A percentile compares a stretch with the other conserved stretches of the same genome.
phyloP scores from a whole-genome alignment of 23 red algal species.

The Gracilaria vermiculophylla region DNA sequence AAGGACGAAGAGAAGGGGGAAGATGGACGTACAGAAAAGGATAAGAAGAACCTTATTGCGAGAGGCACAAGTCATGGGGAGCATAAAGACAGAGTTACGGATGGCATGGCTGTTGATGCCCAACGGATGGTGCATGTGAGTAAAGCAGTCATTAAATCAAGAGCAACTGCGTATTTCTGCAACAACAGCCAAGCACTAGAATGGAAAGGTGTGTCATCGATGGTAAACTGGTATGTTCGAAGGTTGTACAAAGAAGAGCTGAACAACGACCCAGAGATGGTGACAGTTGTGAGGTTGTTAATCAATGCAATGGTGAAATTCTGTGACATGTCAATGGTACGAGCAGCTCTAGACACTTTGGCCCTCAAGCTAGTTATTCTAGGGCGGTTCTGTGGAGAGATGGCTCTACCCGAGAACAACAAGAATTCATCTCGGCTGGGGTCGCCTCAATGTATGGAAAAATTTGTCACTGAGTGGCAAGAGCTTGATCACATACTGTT shows the following conservation, averaged over 20 bases:
- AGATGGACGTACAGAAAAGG: not conserved
- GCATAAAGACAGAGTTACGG: not conserved
- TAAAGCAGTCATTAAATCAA: conserved; percentile 1
- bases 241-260: not conserved
- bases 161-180: conserved; percentile 2
- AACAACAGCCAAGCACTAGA: not conserved
- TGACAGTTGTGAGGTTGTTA: not conserved
- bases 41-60: not conserved
- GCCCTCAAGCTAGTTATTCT: not conserved
- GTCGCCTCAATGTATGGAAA: not conserved
- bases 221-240: not conserved
- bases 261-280: not conserved
- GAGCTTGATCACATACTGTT: not conserved
- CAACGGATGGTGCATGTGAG: not conserved
- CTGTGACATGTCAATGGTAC: not conserved
- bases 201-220: not conserved
- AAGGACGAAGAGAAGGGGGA: not conserved
- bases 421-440: not conserved
- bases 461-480: not conserved
- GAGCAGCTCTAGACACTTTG: not conserved
- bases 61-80: not conserved
- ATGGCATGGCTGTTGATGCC: not conserved
- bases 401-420: not conserved
- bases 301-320: conserved; percentile 1
- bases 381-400: not conserved